These are phyloP conservation scores for Tolypocladium album DNA, from an alignment of 2,329 filamentous ascomycete species.

Conservation along the genomic window DNA sequence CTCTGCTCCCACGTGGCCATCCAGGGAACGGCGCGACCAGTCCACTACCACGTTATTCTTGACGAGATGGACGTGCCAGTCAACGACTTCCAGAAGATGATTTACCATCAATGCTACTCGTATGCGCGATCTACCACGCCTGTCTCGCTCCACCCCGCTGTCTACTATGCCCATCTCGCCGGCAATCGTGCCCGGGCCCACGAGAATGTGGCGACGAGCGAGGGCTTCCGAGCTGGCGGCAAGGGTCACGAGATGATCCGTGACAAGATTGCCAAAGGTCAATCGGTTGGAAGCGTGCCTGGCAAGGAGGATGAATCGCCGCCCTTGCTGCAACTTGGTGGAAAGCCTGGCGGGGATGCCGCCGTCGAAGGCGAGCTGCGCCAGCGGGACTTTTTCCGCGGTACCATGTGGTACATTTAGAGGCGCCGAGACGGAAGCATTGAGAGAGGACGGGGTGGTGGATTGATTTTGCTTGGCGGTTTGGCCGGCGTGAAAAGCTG, in stretches of 20 bases:
- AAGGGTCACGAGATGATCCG: slow-evolving; percentile 30
- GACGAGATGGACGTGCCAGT: slow-evolving; percentile 65
- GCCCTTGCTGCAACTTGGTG: slow-evolving; percentile 19
- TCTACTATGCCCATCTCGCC: slow-evolving; percentile 93
- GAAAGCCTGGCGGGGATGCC: slow-evolving; percentile 7
- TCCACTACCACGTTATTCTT: slow-evolving; percentile 81
- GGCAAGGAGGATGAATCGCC: slow-evolving; percentile 14
- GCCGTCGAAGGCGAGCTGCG: slow-evolving; percentile 17
- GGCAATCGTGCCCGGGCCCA: slow-evolving; percentile 71
- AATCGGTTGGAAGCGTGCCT: slow-evolving; percentile 11
- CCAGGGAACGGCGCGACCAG: slow-evolving; percentile 86
- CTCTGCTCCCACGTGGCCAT: slow-evolving; percentile 59
- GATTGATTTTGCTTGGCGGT: slow-evolving; percentile 2
- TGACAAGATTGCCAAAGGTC: slow-evolving; percentile 29
- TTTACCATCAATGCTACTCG: slow-evolving; percentile 92
- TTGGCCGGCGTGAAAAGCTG: not conserved
- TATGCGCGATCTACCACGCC: slow-evolving; percentile 88
- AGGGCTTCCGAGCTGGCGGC: slow-evolving; percentile 30
- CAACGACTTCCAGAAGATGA: slow-evolving; percentile 70
- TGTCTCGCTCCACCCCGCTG: slow-evolving; percentile 76
- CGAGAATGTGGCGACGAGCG: slow-evolving; percentile 39
- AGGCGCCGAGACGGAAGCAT: not conserved
- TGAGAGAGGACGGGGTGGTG: not conserved
- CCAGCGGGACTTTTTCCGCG: slow-evolving; percentile 23
- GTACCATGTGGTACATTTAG: slow-evolving; percentile 35